These are phyloP conservation scores for Aspergillus melleus DNA, from an alignment of 2,329 filamentous ascomycete species.

Conservation along the genomic window DNA sequence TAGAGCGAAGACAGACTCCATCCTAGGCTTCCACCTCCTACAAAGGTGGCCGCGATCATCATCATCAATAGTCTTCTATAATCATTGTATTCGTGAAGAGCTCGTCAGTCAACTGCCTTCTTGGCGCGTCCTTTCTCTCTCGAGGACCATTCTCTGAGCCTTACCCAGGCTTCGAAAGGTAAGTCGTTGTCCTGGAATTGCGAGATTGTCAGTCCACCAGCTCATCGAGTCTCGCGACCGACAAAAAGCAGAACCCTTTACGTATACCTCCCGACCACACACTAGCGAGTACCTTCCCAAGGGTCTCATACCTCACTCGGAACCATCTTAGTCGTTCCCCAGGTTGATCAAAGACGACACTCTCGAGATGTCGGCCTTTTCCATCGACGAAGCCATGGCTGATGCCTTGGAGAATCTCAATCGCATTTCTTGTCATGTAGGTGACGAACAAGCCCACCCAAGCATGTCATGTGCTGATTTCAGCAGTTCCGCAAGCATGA, in stretches of 20 bases:
- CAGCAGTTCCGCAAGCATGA: conserved; percentile 31
- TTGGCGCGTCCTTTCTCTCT: background rate
- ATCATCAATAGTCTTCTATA: background rate
- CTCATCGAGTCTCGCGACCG: background rate
- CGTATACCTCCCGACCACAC: background rate
- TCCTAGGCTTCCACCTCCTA: background rate
- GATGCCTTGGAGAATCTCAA: conserved; percentile 30
- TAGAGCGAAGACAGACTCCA: background rate
- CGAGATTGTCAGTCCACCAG: background rate
- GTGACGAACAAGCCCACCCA: background rate
- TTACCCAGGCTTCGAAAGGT: conserved; percentile 6
- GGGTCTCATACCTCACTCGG: background rate
- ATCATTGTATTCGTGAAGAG: background rate
- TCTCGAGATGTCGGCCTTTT: conserved; percentile 17
- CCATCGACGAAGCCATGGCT: conserved; percentile 31
- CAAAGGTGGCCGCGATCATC: background rate
- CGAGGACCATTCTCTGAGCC: background rate
- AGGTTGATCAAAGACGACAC: background rate
- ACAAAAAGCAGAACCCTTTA: background rate
- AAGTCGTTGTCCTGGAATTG: background rate
- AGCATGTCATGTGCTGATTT: background rate
- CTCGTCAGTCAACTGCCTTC: background rate
- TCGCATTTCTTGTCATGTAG: conserved; percentile 28
- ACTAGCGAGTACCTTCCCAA: background rate
- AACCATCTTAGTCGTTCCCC: background rate